Base-by-base conservation (phyloP, 306 rosid genomes). In the Prosopis cineraria region DNA sequence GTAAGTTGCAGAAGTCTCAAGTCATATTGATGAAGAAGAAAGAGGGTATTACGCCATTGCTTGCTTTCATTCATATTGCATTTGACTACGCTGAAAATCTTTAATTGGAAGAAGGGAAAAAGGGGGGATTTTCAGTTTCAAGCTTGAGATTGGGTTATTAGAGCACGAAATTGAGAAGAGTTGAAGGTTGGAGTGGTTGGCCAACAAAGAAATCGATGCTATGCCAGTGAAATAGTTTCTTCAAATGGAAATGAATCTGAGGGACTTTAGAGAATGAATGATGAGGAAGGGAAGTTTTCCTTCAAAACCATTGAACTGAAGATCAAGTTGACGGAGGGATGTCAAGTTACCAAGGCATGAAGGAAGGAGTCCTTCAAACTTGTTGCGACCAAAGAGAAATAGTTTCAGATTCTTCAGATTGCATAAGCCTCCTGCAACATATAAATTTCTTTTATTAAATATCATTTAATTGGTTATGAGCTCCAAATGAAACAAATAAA, bases 391-490 rank as follows among this genome's bases (percentile, higher is more conserved):
- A n/a, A 17, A 77, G 80, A 50, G 27, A 55, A 77, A 27, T 1
- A 5, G 7, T 52, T 16, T 12, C 19, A 77, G 80, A 48, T 77
- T 77, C 55, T 14, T 77, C 40, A 77, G 27, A 5, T 20, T 34
- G 39, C 80, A 66, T 24, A 67, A 37, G 3, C 73, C 80, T 50
- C 78, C 78, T 74, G 70, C 36, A 43, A 43, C 17, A 43, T 13
- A 43, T 2, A 17, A 2, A 12, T 43, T 43, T 12, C 11, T 41
- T 41, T 41, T 10, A 5, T 50, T n/a, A 19, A 50, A 50, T 7
- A n/a, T n/a, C 4, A 19, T n/a, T 10, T 20, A 53, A 24, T 6
- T 48, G 24, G 10, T 47, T 47, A 1, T 2, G 20, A 47, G 7
- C n/a, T n/a, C n/a, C n/a, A n/a, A n/a, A n/a, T n/a, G 5, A 48